These are phyloP conservation scores for Thielaviopsis euricoi DNA, from an alignment of 2,329 filamentous ascomycete species.

Conservation along the genomic window DNA sequence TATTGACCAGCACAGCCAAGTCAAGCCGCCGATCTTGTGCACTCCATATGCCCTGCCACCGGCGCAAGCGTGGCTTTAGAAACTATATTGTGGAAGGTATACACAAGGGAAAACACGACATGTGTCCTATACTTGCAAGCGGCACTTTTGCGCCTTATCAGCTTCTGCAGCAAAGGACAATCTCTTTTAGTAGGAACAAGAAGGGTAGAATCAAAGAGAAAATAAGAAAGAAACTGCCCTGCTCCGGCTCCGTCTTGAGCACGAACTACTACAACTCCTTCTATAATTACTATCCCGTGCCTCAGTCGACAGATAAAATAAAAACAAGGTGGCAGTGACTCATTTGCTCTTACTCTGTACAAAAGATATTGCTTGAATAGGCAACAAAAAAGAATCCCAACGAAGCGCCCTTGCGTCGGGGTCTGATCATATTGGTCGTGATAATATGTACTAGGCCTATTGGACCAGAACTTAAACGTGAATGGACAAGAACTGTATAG, in stretches of 20 bases:
- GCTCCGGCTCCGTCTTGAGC: too few relatives aligned
- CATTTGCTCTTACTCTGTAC: neutral
- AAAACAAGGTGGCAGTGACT: neutral
- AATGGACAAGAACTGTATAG: too few relatives aligned
- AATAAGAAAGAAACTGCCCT: neutral
- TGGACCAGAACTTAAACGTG: neutral
- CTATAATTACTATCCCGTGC: too few relatives aligned
- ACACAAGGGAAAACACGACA: neutral
- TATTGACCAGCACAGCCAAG: too few relatives aligned
- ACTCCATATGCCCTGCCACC: neutral
- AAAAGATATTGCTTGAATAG: too few relatives aligned
- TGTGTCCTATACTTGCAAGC: too few relatives aligned
- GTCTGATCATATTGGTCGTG: neutral
- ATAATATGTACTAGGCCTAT: too few relatives aligned
- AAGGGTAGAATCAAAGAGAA: neutral
- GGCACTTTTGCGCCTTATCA: neutral
- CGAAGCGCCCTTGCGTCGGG: neutral
- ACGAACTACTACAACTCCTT: too few relatives aligned
- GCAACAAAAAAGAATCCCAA: too few relatives aligned
- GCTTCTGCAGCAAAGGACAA: neutral
- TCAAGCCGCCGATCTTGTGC: neutral
- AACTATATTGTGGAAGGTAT: neutral
- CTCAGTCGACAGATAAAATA: neutral
- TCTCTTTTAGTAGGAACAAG: neutral
- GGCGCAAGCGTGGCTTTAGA: too few relatives aligned